A percentile compares a stretch with the other conserved stretches of the same genome.
Evolutionary conservation across 1,139 yeast genomes (phyloP).

Genomic region (Zygoascus sp.): DNA sequence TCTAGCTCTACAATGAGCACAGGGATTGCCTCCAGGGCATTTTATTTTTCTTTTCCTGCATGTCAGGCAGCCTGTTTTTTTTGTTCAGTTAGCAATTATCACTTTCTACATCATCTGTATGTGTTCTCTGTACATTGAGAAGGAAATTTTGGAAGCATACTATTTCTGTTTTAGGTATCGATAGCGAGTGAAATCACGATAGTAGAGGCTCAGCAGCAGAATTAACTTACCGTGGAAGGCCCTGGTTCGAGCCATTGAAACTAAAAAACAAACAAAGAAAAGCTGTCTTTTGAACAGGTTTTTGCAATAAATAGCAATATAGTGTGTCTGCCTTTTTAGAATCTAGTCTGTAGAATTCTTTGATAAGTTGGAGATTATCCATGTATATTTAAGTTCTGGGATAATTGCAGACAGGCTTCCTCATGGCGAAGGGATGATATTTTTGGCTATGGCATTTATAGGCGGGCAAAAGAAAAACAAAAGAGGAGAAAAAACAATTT

Average conservation of each 20-base stretch:
- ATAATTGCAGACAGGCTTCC: not conserved
- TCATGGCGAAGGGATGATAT: constrained; percentile 1
- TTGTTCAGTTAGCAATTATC: not conserved
- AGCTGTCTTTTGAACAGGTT: too few relatives aligned
- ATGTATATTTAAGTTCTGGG: not conserved
- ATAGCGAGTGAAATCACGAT: not conserved
- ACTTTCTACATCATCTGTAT: too few relatives aligned
- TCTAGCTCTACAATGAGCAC: constrained; percentile 8
- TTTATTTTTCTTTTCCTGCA: constrained; percentile 3
- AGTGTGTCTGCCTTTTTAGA: not conserved
- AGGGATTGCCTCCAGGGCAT: constrained; percentile 6
- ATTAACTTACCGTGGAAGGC: constrained; percentile 7
- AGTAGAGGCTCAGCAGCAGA: not conserved
- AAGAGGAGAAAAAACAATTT: not conserved
- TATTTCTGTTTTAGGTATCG: not conserved
- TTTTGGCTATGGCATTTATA: constrained; percentile 1
- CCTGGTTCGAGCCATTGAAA: constrained; percentile 3
- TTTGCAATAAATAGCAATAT: too few relatives aligned
- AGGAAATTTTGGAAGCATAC: too few relatives aligned
- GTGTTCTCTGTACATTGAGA: too few relatives aligned
- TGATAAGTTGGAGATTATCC: not conserved
- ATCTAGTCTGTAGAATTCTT: not conserved
- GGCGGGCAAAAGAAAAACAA: not conserved
- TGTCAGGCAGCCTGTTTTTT: constrained; percentile 2
- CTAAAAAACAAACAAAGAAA: not conserved